These are phyloP conservation scores for Chamaenerion angustifolium DNA, from an alignment of 345 rosid genomes.

Conservation along the genomic window DNA sequence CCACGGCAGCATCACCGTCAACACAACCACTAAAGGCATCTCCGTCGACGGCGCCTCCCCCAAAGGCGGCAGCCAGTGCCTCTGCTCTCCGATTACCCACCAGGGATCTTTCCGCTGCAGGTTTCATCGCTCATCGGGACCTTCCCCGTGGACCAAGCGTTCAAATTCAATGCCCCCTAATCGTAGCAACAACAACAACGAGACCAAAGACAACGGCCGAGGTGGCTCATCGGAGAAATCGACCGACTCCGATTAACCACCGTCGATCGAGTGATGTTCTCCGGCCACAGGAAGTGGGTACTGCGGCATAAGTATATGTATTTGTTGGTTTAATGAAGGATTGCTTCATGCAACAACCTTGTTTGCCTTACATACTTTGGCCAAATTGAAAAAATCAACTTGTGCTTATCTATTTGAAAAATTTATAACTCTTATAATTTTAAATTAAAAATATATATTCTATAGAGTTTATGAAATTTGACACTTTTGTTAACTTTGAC, in stretches of 20 bases:
- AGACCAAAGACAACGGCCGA: constrained; percentile 8
- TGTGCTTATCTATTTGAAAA: no score
- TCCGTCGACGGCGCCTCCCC: constrained; percentile 10
- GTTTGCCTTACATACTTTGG: no score
- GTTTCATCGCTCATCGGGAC: constrained; percentile 26
- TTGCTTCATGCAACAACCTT: no score
- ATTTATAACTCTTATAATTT: no score
- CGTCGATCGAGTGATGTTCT: no score
- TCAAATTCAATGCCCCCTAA: constrained; percentile 44
- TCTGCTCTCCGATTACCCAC: constrained; percentile 66
- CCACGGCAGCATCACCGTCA: constrained; percentile 9
- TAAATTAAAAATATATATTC: no score
- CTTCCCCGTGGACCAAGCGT: constrained; percentile 33
- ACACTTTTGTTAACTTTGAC: no score
- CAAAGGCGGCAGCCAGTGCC: constrained; percentile 30
- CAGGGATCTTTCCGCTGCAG: constrained; percentile 61
- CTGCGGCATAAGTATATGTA: no score
- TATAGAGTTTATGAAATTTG: no score
- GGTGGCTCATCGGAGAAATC: constrained; percentile 14
- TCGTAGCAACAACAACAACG: constrained; percentile 6
- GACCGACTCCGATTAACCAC: constrained; percentile 8
- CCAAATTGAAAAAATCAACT: no score
- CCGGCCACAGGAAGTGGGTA: no score
- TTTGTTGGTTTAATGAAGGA: no score
- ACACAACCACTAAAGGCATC: constrained; percentile 24